Base-by-base conservation (phyloP, 2,329 filamentous ascomycete species). In the Ascochyta viciae-villosae region DNA sequence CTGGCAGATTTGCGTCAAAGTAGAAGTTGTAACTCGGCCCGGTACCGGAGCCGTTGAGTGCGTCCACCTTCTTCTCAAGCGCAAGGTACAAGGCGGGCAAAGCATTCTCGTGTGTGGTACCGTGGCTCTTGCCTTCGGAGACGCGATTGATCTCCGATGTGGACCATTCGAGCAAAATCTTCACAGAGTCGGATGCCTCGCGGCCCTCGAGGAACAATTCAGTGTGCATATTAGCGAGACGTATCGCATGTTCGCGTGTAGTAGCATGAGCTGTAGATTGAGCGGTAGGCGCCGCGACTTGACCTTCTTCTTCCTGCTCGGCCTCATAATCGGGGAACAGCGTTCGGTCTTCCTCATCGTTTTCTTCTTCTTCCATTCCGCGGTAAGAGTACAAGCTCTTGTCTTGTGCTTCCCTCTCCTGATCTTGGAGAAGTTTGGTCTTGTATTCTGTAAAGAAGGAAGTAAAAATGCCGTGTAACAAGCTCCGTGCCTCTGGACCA, bases 311-410 rank as follows among this genome's bases (percentile, higher is more conserved):
- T 16, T 77, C 76, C 2, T 80, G 74, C 1, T 83, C 82, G 1
- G 84, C 82, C 13, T 90, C 87, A 61, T 87, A 96, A 5, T 84
- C 85, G 1, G 94, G 94, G 78, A 98, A 98, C 6, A 98, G 79
- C 61, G 89, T 84, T 19, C 88, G 83, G 62, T 96, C 88, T 61
- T 95, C 90, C 61, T 95, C 90, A 51, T 89, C 85, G 60, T 89
- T 84, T 65, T 90, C 88, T 52, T 96, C 89, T 61, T 91, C 87
- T 43, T 93, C 89, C 35, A 87, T 88, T 29, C 93, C 94, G 60
- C 87, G 86, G 77, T 95, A 97, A 19, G 87, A 88, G 75, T 96
- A 99, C 35, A 96, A 76, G 60, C 90, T 92, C 5, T 85, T 86
- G 59, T 89, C 90, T 26, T 85, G 83, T 16, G 90, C 88, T 63